A percentile compares a stretch with the other conserved stretches of the same genome.
Evolutionary conservation across 257 asterid species (phyloP).

Genomic region (Primulina huaijiensis): DNA sequence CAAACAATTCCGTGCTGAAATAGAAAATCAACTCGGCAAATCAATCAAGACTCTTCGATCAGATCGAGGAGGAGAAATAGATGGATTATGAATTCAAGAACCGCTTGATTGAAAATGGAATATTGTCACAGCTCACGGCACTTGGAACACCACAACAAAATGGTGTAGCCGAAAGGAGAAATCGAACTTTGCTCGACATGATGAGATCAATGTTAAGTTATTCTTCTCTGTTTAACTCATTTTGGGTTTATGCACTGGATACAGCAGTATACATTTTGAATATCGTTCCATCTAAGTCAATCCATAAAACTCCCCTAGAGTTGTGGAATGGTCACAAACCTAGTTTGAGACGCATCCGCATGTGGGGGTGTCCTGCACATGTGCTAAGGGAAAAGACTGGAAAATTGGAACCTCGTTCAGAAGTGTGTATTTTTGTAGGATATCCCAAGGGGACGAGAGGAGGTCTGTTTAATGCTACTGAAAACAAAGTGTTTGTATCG

Average conservation of each 20-base stretch:
- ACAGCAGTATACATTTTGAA: background rate
- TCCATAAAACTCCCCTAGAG: background rate
- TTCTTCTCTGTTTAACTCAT: background rate
- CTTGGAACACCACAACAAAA: background rate
- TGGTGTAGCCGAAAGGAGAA: too few relatives aligned
- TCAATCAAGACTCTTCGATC: background rate
- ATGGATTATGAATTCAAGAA: background rate
- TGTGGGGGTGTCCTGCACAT: background rate
- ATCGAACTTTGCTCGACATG: background rate
- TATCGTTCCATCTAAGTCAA: background rate
- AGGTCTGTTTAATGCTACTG: background rate
- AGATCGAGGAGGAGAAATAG: background rate
- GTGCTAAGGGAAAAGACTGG: background rate
- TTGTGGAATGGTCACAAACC: background rate
- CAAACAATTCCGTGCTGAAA: too few relatives aligned
- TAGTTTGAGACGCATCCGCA: background rate
- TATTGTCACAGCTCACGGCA: background rate
- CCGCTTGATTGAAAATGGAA: background rate
- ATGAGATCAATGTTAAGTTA: constrained; percentile 8
- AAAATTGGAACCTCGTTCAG: background rate
- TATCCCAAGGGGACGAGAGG: background rate
- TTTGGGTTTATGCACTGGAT: background rate
- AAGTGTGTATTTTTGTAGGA: constrained; percentile 1
- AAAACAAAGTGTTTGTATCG: background rate
- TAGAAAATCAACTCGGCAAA: background rate